These are phyloP conservation scores for Hanseniaspora mollemarum DNA, from an alignment of 805 yeast species.

Conservation along the genomic window DNA sequence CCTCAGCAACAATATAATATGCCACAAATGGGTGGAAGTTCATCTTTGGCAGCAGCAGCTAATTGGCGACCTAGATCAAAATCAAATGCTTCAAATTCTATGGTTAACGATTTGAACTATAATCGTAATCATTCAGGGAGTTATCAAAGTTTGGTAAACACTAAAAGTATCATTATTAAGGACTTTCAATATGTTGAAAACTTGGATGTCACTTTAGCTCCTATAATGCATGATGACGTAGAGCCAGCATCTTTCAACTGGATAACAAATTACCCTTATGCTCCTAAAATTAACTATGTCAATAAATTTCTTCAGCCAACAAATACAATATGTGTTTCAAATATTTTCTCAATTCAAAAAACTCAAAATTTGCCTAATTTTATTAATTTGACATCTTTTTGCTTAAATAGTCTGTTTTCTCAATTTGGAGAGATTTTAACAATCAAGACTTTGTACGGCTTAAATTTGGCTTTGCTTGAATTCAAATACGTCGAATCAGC, in stretches of 20 bases:
- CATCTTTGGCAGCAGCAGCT: background rate
- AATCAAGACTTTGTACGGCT: slow-evolving; percentile 46
- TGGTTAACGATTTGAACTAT: slow-evolving; percentile 26
- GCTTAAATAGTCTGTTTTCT: slow-evolving; percentile 49
- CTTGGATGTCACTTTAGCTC: slow-evolving; percentile 19
- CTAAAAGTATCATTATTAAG: background rate
- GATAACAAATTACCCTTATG: slow-evolving; percentile 59
- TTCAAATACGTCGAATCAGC: slow-evolving; percentile 65
- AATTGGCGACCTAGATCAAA: slow-evolving; percentile 25
- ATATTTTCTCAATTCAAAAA: slow-evolving; percentile 37
- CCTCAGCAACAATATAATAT: slow-evolving; percentile 16
- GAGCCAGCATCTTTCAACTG: slow-evolving; percentile 48
- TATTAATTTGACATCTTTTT: slow-evolving; percentile 33
- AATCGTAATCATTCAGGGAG: slow-evolving; percentile 18
- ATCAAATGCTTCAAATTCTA: slow-evolving; percentile 29
- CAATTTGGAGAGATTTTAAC: slow-evolving; percentile 52
- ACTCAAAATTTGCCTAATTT: slow-evolving; percentile 34
- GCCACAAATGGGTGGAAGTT: background rate
- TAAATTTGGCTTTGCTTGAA: slow-evolving; percentile 53
- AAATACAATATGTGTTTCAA: slow-evolving; percentile 63
- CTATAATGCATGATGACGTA: slow-evolving; percentile 43
- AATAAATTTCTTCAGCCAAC: slow-evolving; percentile 58
- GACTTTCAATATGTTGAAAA: background rate
- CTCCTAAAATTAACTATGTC: slow-evolving; percentile 66
- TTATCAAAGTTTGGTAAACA: slow-evolving; percentile 2